A percentile compares a stretch with the other conserved stretches of the same genome.
Evolutionary conservation across 2,329 filamentous ascomycete species (phyloP).

Genomic region (Fusarium drepaniforme): DNA sequence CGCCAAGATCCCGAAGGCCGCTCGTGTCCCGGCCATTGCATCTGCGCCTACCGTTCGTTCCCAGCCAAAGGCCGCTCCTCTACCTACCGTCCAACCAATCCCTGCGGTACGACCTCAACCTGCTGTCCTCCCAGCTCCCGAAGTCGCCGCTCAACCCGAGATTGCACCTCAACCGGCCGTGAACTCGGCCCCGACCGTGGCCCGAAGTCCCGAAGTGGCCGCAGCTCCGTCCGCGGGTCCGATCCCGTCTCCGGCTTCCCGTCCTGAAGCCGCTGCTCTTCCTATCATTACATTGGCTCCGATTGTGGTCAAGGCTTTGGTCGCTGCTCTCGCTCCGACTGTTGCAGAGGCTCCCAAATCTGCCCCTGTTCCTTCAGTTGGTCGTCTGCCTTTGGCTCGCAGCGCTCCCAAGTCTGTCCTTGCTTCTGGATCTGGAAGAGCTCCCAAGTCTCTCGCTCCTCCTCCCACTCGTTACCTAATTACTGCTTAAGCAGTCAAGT

Average conservation of each 20-base stretch:
- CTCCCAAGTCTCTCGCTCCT: neutral
- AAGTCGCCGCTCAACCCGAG: constrained; percentile 6
- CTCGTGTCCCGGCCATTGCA: neutral
- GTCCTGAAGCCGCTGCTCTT: constrained; percentile 13
- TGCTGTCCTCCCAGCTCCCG: constrained; percentile 6
- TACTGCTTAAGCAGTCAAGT: neutral
- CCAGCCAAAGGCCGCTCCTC: neutral
- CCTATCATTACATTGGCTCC: constrained; percentile 27
- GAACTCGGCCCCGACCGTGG: neutral
- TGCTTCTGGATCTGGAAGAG: constrained; percentile 1
- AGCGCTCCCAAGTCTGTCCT: constrained; percentile 15
- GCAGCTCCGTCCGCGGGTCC: constrained; percentile 15
- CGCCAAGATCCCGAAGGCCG: neutral
- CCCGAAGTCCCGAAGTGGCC: constrained; percentile 10
- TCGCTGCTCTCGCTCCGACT: constrained; percentile 10
- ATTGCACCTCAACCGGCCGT: neutral
- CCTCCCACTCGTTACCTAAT: neutral
- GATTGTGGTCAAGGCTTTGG: constrained; percentile 17
- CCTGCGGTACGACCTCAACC: constrained; percentile 7
- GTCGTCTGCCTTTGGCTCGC: constrained; percentile 11
- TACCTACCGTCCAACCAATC: neutral
- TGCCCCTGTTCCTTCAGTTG: constrained; percentile 6
- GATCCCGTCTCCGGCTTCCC: constrained; percentile 17
- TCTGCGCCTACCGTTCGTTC: neutral
- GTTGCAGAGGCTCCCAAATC: constrained; percentile 8